Conservation (phyloP, 208 protist genomes). For the Trypanosoma theileri region DNA sequence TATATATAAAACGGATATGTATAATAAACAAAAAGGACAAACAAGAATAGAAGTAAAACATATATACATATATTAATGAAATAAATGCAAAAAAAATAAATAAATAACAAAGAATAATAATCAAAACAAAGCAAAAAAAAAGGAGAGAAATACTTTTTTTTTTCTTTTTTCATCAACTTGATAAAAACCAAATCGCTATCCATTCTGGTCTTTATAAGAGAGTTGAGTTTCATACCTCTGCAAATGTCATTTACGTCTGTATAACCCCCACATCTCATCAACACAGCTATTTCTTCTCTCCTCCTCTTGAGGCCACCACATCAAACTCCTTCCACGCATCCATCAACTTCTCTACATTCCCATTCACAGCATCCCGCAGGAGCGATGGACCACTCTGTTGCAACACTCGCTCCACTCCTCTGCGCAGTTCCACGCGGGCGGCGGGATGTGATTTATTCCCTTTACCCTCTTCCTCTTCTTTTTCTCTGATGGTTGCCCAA, state of each 20-base stretch:
- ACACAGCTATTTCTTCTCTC: conserved; percentile 14
- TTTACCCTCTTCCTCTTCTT: neutral
- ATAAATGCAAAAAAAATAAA: conserved; percentile 6
- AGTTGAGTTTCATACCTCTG: too few relatives aligned
- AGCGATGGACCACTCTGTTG: conserved; percentile 31
- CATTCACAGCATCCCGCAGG: conserved; percentile 35
- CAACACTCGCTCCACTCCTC: conserved; percentile 70
- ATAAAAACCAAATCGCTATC: too few relatives aligned
- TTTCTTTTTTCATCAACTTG: too few relatives aligned
- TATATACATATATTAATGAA: neutral
- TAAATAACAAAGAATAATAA: conserved; percentile 11
- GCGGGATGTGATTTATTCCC: conserved; percentile 42
- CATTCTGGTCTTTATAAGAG: too few relatives aligned
- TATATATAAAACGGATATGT: neutral
- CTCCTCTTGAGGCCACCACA: neutral
- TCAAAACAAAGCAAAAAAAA: neutral
- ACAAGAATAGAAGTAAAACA: neutral
- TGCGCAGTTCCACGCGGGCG: conserved; percentile 52
- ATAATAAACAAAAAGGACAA: neutral
- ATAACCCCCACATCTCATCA: neutral
- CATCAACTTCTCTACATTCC: conserved; percentile 61
- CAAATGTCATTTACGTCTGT: too few relatives aligned
- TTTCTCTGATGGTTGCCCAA: conserved; percentile 7
- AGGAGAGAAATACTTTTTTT: neutral
- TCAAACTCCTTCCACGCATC: conserved; percentile 85